phyloP scores from a whole-genome alignment of 2,329 filamentous ascomycete species.

The Diaporthe vaccinii region DNA sequence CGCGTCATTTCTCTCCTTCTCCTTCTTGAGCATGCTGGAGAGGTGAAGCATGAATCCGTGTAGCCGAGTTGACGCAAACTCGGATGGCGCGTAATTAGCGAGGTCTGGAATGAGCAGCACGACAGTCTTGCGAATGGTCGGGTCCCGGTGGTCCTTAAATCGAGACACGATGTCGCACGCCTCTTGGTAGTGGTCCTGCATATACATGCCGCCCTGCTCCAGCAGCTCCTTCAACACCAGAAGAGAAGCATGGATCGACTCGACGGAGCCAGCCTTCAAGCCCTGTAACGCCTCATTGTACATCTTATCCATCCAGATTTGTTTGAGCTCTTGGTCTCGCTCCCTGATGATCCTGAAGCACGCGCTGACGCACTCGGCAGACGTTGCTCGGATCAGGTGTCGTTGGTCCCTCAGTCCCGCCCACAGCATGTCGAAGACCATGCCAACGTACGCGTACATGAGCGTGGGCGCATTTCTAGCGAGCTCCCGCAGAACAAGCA shows the following conservation, averaged over 20 bases:
- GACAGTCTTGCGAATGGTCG: slow-evolving; percentile 88
- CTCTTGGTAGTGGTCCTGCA: slow-evolving; percentile 94
- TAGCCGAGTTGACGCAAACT: slow-evolving; percentile 89
- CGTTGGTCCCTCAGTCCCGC: slow-evolving; percentile 90
- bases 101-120: slow-evolving; percentile 92
- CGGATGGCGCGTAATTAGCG: slow-evolving; percentile 90
- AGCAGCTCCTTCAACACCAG: slow-evolving; percentile 93
- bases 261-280: slow-evolving; percentile 83
- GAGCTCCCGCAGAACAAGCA: slow-evolving; percentile 90
- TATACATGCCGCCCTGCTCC: slow-evolving; percentile 97
- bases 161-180: slow-evolving; percentile 93
- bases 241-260: slow-evolving; percentile 93
- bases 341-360: slow-evolving; percentile 97
- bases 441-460: slow-evolving; percentile 94
- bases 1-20: slow-evolving; percentile 93
- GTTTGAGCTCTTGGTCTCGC: slow-evolving; percentile 88
- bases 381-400: slow-evolving; percentile 91
- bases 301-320: slow-evolving; percentile 90
- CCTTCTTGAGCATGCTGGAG: slow-evolving; percentile 92
- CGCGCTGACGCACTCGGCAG: slow-evolving; percentile 92
- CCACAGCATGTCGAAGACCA: slow-evolving; percentile 97
- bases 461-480: slow-evolving; percentile 94
- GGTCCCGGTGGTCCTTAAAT: slow-evolving; percentile 92
- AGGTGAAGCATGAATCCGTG: slow-evolving; percentile 98
- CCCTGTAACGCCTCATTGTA: slow-evolving; percentile 87